Conservation (phyloP, 169 alveolate species). For the Cryptosporidium parvum region DNA sequence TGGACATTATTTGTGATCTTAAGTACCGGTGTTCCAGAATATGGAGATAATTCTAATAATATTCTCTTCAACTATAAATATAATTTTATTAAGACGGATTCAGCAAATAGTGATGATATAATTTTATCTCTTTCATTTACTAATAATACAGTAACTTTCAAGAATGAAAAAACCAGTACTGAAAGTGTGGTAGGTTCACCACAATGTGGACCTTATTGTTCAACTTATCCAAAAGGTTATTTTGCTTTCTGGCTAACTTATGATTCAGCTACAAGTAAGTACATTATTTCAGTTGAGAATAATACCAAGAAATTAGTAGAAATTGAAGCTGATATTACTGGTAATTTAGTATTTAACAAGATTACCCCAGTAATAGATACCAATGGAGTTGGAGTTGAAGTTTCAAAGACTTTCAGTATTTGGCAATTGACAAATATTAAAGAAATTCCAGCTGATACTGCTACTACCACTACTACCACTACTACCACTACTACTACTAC, state of each 20-base stretch:
- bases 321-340: not conserved
- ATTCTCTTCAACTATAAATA: not conserved
- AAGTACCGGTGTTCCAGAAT: not conserved
- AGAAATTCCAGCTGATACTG: constrained; percentile 4
- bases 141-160: not conserved
- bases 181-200: constrained; percentile 10
- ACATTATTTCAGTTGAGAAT: constrained; percentile 39
- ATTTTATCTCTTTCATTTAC: not conserved
- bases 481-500: not conserved
- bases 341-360: no score
- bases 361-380: no score
- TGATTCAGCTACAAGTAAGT: constrained; percentile 20
- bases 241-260: constrained; percentile 68
- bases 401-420: not conserved
- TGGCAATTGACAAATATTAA: not conserved
- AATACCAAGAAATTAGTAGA: constrained; percentile 40
- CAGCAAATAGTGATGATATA: not conserved
- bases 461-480: not conserved
- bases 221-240: constrained; percentile 67
- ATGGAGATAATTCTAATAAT: not conserved
- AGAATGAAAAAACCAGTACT: not conserved
- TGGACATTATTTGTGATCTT: constrained; percentile 18
- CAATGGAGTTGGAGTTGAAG: not conserved
- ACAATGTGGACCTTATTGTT: constrained; percentile 74
- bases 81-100: not conserved